Evolutionary conservation across 768 basidiomycete species (phyloP).

Genomic region (Chalciporus chontae): DNA sequence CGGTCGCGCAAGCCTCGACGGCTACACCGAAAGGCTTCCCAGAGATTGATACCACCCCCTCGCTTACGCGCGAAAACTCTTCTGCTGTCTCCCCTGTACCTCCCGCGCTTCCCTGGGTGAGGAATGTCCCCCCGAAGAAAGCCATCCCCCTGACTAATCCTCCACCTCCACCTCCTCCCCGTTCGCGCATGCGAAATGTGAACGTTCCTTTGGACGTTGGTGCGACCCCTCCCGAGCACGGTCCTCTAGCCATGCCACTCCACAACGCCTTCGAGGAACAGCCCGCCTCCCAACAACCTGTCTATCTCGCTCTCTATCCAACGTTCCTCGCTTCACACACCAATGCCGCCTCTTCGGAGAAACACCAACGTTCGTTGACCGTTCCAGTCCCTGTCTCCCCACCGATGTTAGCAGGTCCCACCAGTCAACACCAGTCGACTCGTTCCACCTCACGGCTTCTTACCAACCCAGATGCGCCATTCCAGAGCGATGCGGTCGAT

Average conservation of each 20-base stretch:
- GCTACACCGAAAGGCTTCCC: conserved; percentile 25
- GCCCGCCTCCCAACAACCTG: conserved; percentile 13
- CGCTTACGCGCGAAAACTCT: conserved; percentile 23
- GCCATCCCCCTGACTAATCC: conserved; percentile 35
- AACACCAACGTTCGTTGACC: conserved; percentile 22
- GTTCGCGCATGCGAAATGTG: conserved; percentile 26
- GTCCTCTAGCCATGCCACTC: conserved; percentile 37
- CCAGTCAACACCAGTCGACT: conserved; percentile 19
- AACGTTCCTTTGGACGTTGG: conserved; percentile 37
- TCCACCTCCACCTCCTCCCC: conserved; percentile 33
- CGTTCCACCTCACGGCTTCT: conserved; percentile 43
- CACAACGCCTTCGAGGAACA: conserved; percentile 38
- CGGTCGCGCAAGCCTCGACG: conserved; percentile 38
- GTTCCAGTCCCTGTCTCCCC: conserved; percentile 15
- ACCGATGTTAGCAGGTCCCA: conserved; percentile 9
- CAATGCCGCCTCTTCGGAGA: conserved; percentile 10
- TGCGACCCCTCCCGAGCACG: conserved; percentile 20
- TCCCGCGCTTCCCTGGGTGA: conserved; percentile 25
- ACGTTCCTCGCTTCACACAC: conserved; percentile 11
- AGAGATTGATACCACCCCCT: conserved; percentile 27
- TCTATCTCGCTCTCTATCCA: conserved; percentile 16
- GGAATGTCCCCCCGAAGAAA: conserved; percentile 21
- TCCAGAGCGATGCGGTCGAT: conserved; percentile 32
- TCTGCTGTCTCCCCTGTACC: conserved; percentile 30
- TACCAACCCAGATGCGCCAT: conserved; percentile 40